Evolutionary conservation across 2,329 filamentous ascomycete species (phyloP).

Genomic region (Pyrenophora tritici-repentis): DNA sequence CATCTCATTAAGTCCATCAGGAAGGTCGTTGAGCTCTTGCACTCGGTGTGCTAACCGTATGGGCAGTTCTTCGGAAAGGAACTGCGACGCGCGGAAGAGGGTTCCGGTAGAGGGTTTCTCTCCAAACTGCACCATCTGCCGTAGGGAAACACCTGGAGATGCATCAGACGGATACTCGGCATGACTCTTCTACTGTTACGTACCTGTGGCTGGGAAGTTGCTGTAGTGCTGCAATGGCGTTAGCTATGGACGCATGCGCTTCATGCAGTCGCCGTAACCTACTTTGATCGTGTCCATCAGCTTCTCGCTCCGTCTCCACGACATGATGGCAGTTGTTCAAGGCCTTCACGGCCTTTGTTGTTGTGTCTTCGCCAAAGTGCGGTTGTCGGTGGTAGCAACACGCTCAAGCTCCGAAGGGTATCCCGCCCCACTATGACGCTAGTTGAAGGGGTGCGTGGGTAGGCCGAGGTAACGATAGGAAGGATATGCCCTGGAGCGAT

Average conservation of each 20-base stretch:
- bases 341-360: slow-evolving; percentile 42
- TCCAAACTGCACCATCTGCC: slow-evolving; percentile 99
- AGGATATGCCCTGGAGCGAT: slow-evolving; percentile 7
- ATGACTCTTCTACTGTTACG: slow-evolving; percentile 74
- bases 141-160: slow-evolving; percentile 65
- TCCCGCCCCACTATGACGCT: slow-evolving; percentile 44
- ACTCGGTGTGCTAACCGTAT: slow-evolving; percentile 96
- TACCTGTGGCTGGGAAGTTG: slow-evolving; percentile 93
- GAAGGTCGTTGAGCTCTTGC: slow-evolving; percentile 87
- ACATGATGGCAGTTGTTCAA: slow-evolving; percentile 65
- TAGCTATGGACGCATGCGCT: slow-evolving; percentile 22
- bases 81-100: slow-evolving; percentile 95
- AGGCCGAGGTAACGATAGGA: slow-evolving; percentile 35
- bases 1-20: slow-evolving; percentile 97
- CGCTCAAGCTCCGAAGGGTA: slow-evolving; percentile 20
- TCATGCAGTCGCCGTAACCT: slow-evolving; percentile 14
- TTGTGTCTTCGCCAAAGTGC: slow-evolving; percentile 41
- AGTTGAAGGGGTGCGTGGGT: slow-evolving; percentile 24
- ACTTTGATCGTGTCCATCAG: slow-evolving; percentile 92
- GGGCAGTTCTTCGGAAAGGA: slow-evolving; percentile 95
- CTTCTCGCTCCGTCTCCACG: slow-evolving; percentile 88
- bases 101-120: slow-evolving; percentile 90
- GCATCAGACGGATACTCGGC: slow-evolving; percentile 21
- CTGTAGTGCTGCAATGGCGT: slow-evolving; percentile 71
- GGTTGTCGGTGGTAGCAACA: slow-evolving; percentile 14